Evolutionary conservation across 805 yeast species (phyloP), one percentile per base, ranked within the genome.

Genomic region (Candida incommunis): DNA sequence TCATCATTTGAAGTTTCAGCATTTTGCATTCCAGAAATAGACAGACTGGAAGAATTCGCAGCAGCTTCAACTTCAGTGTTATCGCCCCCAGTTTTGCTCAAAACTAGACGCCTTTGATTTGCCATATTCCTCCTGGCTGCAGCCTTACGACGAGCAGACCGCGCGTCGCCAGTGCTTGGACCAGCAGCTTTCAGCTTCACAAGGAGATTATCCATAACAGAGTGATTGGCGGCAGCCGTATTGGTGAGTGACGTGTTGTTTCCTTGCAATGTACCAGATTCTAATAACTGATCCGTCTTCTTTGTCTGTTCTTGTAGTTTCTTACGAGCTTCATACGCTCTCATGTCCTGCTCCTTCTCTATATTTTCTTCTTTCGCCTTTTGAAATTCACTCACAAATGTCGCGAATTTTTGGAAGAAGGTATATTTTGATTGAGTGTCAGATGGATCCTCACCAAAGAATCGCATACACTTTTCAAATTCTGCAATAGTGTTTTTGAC

Each of bases 151-250:
- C 94, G 70, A 0, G 95, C 94, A 2, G 84, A 68, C 1, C 92
- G 76, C 50, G 87, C 92, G 3, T 84, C 27, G 7, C 27, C 78
- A 49, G 78, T 76, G 3, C 78, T 64, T 9, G 92, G 83, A 1
- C 90, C 94, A 0, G 92, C 84, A 16, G 88, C 87, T 57, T 87
- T 81, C 56, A 92, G 72, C 56, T 82, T 85, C 59, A 87, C 94
- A 47, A 92, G 70, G 42, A 92, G 68, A 27, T 81, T 75, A 60
- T 92, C 98, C 82, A 92, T 86, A 37, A 86, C 82, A 42, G 70
- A 68, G 18, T 60, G 65, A 16, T 64, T 78, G 11, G 68, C 74
- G 23, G 66, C 69, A 4, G 45, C 42, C 3, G 43, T n/a, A 15
- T 43, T 26, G 48, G 56, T 2, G 44, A 45, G 40, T 9, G 45